These are phyloP conservation scores for Glebionis coronaria DNA, from an alignment of 129 eudicot species.

Conservation along the genomic window DNA sequence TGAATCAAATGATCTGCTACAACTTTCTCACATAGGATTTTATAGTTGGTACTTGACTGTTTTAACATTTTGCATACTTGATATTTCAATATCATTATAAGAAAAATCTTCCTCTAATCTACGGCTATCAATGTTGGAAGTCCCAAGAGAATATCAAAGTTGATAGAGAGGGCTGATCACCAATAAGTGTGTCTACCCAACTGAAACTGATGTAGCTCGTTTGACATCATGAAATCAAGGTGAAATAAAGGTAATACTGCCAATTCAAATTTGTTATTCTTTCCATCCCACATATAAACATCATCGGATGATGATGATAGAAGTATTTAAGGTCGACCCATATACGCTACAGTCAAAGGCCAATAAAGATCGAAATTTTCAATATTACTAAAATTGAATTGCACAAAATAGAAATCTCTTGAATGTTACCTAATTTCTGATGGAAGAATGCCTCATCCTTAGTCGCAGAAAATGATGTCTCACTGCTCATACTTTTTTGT, in stretches of 20 bases:
- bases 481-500: too few species aligned
- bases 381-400: too few species aligned
- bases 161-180: conserved; percentile 82
- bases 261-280: conserved; percentile 53
- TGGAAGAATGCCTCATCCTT: too few species aligned
- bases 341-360: too few species aligned
- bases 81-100: conserved; percentile 48
- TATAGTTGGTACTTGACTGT: conserved; percentile 49
- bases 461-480: too few species aligned
- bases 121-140: conserved; percentile 7
- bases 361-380: too few species aligned
- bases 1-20: conserved; percentile 42
- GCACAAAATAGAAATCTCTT: too few species aligned
- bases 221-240: conserved; percentile 85
- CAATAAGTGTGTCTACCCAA: conserved; percentile 92
- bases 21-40: too few species aligned
- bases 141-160: conserved; percentile 46
- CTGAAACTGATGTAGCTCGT: conserved; percentile 82
- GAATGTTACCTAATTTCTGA: too few species aligned
- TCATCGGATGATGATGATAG: conserved; percentile 75
- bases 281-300: conserved; percentile 91
- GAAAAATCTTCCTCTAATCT: conserved; percentile 58
- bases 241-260: conserved; percentile 49
- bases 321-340: too few species aligned
- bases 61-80: conserved; percentile 23